Conservation (phyloP, 1,139 yeast genomes). For the Barnettozyma hawaiiensis region DNA sequence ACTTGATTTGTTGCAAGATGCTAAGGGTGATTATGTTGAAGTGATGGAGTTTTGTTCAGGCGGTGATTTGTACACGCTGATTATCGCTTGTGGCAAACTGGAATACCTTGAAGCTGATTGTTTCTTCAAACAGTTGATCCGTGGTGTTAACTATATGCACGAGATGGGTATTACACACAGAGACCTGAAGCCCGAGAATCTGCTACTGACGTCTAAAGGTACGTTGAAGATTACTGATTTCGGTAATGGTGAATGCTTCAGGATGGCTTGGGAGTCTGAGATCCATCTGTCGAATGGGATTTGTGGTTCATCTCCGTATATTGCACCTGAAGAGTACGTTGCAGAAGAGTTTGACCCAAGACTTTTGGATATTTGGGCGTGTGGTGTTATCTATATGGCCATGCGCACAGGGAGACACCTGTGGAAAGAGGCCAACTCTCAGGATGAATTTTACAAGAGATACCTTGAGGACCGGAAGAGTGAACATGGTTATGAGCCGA, state of each 20-base stretch:
- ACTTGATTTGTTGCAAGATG: slow-evolving; percentile 80
- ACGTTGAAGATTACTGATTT: slow-evolving; percentile 86
- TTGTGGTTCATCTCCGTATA: slow-evolving; percentile 87
- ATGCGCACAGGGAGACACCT: slow-evolving; percentile 95
- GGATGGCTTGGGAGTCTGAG: slow-evolving; percentile 94
- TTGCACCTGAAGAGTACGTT: slow-evolving; percentile 91
- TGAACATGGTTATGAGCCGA: slow-evolving; percentile 84
- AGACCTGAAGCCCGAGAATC: slow-evolving; percentile 91
- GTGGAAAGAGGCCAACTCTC: slow-evolving; percentile 80
- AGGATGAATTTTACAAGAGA: slow-evolving; percentile 73
- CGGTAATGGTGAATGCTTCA: slow-evolving; percentile 93
- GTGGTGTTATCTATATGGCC: slow-evolving; percentile 96
- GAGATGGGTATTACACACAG: slow-evolving; percentile 96
- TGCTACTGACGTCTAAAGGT: slow-evolving; percentile 75
- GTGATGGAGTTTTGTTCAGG: slow-evolving; percentile 97
- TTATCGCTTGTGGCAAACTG: slow-evolving; percentile 77
- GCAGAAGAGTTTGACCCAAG: slow-evolving; percentile 80
- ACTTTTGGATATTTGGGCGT: slow-evolving; percentile 92
- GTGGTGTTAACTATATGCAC: slow-evolving; percentile 95
- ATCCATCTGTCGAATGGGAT: slow-evolving; percentile 80
- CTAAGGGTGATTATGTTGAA: slow-evolving; percentile 89
- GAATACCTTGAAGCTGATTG: slow-evolving; percentile 91
- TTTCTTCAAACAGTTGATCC: slow-evolving; percentile 82
- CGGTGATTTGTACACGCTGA: slow-evolving; percentile 85
- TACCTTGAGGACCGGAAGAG: slow-evolving; percentile 74